phyloP scores from a whole-genome alignment of 352 stramenopile genomes.

The Phytophthora cactorum region DNA sequence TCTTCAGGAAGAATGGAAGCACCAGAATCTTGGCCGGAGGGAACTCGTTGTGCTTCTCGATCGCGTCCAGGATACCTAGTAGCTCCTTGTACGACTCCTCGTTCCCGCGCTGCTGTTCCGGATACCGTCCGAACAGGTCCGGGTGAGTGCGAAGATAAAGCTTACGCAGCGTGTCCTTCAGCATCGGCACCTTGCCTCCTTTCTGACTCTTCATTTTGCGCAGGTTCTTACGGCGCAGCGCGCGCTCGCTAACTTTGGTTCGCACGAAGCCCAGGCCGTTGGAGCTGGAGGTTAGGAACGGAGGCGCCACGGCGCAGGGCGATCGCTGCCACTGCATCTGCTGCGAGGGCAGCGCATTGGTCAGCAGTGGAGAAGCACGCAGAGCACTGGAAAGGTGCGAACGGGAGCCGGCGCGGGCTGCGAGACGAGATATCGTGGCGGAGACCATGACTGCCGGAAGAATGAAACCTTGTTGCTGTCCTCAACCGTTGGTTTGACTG shows the following conservation, averaged over 20 bases:
- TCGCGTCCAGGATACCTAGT: conserved; percentile 80
- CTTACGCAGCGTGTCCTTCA: conserved; percentile 84
- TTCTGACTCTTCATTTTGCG: conserved; percentile 78
- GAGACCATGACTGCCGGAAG: conserved; percentile 14
- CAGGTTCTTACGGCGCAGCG: conserved; percentile 75
- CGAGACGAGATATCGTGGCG: conserved; percentile 19
- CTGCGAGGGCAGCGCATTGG: conserved; percentile 10
- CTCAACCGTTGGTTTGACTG: too few species aligned
- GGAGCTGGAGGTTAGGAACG: conserved; percentile 27
- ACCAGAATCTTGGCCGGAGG: conserved; percentile 72
- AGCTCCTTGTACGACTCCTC: conserved; percentile 84
- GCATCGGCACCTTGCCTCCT: conserved; percentile 56
- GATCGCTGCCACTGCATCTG: conserved; percentile 1
- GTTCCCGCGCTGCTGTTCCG: conserved; percentile 67
- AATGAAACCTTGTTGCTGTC: too few species aligned
- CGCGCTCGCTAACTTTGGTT: conserved; percentile 76
- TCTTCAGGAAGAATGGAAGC: conserved; percentile 78
- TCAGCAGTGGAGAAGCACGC: conserved; percentile 19
- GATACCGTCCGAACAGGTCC: conserved; percentile 79
- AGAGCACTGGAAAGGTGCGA: conserved; percentile 9
- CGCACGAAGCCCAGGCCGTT: conserved; percentile 40
- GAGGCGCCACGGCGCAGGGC: conserved; percentile 7
- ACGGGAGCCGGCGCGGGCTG: conserved; percentile 4
- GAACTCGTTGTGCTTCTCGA: conserved; percentile 83
- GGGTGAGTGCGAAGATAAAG: conserved; percentile 84